Conservation (phyloP, 306 rosid genomes). For the Nissolia schottii region DNA sequence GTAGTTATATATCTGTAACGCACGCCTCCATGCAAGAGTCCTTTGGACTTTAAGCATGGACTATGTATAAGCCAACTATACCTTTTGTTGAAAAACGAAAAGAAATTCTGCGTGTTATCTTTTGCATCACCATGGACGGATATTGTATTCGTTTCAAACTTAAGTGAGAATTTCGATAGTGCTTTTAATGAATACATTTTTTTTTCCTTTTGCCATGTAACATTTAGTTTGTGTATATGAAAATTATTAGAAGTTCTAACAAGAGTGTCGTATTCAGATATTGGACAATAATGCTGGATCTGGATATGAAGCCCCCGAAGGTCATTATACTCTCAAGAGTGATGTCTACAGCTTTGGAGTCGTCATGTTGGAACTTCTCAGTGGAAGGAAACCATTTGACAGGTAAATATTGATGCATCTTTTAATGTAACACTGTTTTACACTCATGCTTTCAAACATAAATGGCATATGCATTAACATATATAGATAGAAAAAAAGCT, state of each 20-base stretch:
- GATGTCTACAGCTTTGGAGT: conserved; percentile 93
- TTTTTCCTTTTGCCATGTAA: background rate
- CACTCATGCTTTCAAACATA: background rate
- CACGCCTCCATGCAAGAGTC: background rate
- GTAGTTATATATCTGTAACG: background rate
- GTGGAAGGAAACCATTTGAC: conserved; percentile 92
- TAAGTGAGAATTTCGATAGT: background rate
- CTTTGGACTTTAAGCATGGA: no score
- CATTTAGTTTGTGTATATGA: background rate
- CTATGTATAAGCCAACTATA: no score
- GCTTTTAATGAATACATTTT: background rate
- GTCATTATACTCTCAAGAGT: conserved; percentile 73
- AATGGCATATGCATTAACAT: conserved; percentile 1
- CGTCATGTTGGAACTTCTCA: conserved; percentile 94
- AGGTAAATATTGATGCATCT: conserved; percentile 42
- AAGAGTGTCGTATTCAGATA: conserved; percentile 41
- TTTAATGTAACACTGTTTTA: background rate
- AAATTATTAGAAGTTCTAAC: conserved; percentile 25
- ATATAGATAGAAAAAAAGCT: no score
- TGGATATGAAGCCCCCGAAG: conserved; percentile 90
- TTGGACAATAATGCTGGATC: conserved; percentile 63
- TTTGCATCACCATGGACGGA: background rate
- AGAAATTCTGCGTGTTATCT: conserved; percentile 3
- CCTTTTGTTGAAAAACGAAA: no score
- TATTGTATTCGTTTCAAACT: background rate